phyloP scores from a whole-genome alignment of 345 rosid genomes.

The Noccaea caerulescens region DNA sequence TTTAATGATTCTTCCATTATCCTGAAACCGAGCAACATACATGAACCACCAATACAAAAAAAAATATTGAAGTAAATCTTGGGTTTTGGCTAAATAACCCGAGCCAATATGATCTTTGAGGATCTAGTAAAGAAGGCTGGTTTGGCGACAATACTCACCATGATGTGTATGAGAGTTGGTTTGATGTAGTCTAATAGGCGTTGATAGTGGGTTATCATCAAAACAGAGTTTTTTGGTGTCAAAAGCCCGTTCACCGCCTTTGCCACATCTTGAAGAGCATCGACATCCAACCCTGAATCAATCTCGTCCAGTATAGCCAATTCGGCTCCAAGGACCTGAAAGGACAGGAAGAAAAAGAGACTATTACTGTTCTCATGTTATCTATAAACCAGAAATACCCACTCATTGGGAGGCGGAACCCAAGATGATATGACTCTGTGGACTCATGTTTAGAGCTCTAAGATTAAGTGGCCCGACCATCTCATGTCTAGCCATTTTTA shows the following conservation, averaged over 20 bases:
- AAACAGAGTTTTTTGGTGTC: conserved; percentile 78
- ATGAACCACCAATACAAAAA: neutral
- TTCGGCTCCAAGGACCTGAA: conserved; percentile 90
- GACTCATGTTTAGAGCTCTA: no score
- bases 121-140: conserved; percentile 17
- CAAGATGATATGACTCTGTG: no score
- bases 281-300: conserved; percentile 95
- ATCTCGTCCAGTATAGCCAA: conserved; percentile 93
- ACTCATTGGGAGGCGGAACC: no score
- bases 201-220: conserved; percentile 94
- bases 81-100: conserved; percentile 6
- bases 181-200: conserved; percentile 76
- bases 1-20: conserved; percentile 80
- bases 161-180: conserved; percentile 80
- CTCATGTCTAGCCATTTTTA: no score
- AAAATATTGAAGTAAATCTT: neutral
- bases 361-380: no score
- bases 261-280: conserved; percentile 92
- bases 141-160: conserved; percentile 57
- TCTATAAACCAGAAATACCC: neutral
- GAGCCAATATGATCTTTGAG: conserved; percentile 1
- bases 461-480: no score
- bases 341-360: neutral
- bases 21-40: conserved; percentile 53
- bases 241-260: conserved; percentile 89